phyloP scores from a whole-genome alignment of 1,284 basidiomycete species.

The Marasmius oreades region DNA sequence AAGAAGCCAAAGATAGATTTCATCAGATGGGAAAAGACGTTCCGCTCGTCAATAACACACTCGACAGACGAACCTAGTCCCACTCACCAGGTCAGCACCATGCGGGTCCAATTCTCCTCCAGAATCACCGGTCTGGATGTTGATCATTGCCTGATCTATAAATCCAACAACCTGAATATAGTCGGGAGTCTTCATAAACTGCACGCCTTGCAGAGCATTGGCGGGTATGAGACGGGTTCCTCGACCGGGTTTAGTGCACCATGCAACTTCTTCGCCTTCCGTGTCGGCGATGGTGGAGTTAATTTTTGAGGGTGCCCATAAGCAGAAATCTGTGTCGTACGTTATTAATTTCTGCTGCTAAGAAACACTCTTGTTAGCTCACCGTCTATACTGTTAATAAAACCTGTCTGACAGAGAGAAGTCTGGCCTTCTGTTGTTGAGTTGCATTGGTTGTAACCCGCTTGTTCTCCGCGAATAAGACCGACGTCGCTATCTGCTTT shows the following conservation, averaged over 20 bases:
- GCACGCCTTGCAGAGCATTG: conserved; percentile 45
- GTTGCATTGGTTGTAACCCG: neutral
- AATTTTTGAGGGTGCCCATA: conserved; percentile 1
- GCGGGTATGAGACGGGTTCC: conserved; percentile 57
- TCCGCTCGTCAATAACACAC: too few relatives aligned
- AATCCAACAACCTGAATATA: conserved; percentile 64
- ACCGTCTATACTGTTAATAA: conserved; percentile 8
- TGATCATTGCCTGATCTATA: conserved; percentile 59
- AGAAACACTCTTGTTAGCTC: too few relatives aligned
- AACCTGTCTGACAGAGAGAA: conserved; percentile 5
- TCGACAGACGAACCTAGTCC: too few relatives aligned
- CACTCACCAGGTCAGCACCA: conserved; percentile 51
- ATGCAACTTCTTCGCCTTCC: conserved; percentile 45
- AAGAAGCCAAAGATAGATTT: neutral
- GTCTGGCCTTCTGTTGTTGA: conserved; percentile 1
- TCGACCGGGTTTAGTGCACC: conserved; percentile 53
- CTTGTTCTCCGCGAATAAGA: conserved; percentile 5
- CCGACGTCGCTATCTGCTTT: conserved; percentile 9
- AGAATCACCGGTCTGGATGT: conserved; percentile 51
- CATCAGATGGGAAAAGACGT: too few relatives aligned
- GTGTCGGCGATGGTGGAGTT: conserved; percentile 5
- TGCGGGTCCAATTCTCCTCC: conserved; percentile 74
- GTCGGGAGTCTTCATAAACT: conserved; percentile 53
- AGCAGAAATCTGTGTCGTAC: conserved; percentile 2
- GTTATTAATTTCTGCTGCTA: too few relatives aligned